A percentile compares a stretch with the other conserved stretches of the same genome.
Conservation (phyloP, 805 yeast species). For the Pichia occidentalis region DNA sequence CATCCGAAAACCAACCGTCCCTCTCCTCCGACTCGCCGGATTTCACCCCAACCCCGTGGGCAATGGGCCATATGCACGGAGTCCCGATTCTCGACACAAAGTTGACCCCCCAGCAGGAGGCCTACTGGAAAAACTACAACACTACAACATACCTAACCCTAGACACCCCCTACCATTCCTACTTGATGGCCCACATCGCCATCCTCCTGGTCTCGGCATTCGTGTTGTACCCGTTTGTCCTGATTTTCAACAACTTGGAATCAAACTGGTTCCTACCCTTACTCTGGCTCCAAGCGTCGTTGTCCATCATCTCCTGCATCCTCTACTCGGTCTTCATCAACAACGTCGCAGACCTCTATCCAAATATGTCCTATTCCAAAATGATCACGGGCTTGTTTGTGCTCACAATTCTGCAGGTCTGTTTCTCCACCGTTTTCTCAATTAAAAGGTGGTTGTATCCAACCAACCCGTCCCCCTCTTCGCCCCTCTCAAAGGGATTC, state of each 20-base stretch:
- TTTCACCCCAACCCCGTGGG: conserved; percentile 41
- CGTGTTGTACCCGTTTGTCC: conserved; percentile 58
- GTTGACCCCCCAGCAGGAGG: conserved; percentile 63
- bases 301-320: conserved; percentile 45
- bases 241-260: conserved; percentile 56
- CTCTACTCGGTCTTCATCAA: conserved; percentile 50
- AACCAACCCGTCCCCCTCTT: neutral
- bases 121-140: conserved; percentile 74
- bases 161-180: conserved; percentile 41
- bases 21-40: conserved; percentile 2
- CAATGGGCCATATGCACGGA: conserved; percentile 50
- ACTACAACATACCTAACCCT: conserved; percentile 68
- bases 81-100: conserved; percentile 63
- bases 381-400: conserved; percentile 58
- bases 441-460: conserved; percentile 37
- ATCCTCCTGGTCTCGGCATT: conserved; percentile 40
- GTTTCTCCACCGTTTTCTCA: conserved; percentile 43
- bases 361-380: conserved; percentile 63
- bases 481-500: neutral
- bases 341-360: conserved; percentile 64
- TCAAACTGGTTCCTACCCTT: conserved; percentile 54
- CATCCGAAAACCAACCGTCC: neutral
- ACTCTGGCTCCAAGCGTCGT: conserved; percentile 43
- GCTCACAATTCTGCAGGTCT: conserved; percentile 46
- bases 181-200: conserved; percentile 49